Evolutionary conservation across 352 stramenopile genomes (phyloP).

Genomic region (Globisporangium ultimum): DNA sequence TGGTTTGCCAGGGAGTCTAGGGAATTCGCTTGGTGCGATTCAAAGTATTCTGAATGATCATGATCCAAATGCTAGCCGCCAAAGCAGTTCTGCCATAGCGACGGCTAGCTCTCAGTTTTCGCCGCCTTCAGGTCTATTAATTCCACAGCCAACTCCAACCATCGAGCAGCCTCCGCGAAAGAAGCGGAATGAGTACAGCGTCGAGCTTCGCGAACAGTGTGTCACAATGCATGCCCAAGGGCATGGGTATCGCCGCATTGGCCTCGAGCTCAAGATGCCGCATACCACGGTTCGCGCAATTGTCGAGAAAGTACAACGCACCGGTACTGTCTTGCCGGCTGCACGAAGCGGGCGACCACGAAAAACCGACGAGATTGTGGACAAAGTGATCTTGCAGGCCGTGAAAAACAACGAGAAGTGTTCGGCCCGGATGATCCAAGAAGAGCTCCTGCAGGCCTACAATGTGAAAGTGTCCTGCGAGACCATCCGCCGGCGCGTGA

Average conservation of each 20-base stretch:
- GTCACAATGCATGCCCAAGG: constrained; percentile 48
- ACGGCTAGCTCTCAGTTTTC: too few relatives aligned
- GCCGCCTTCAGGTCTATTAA: not conserved
- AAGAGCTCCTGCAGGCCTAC: constrained; percentile 41
- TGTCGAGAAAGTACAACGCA: constrained; percentile 58
- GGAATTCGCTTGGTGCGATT: not conserved
- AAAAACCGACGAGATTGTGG: constrained; percentile 62
- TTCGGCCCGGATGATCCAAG: constrained; percentile 56
- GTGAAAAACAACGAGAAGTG: constrained; percentile 56
- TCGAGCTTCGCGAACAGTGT: constrained; percentile 53
- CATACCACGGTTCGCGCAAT: constrained; percentile 74
- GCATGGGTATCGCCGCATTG: constrained; percentile 57
- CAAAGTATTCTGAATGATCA: constrained; percentile 11
- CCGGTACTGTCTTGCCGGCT: constrained; percentile 39
- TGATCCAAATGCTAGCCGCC: not conserved
- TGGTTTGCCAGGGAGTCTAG: not conserved
- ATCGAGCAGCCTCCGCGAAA: constrained; percentile 2
- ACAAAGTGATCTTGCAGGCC: constrained; percentile 62
- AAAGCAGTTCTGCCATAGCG: too few relatives aligned
- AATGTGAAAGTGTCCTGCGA: constrained; percentile 64
- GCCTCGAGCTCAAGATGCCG: constrained; percentile 56
- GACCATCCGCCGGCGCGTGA: constrained; percentile 63
- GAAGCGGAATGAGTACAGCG: constrained; percentile 56
- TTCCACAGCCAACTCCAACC: constrained; percentile 6
- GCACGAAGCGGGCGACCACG: constrained; percentile 54